phyloP scores from a whole-genome alignment of 176 grass and related monocot genomes.

The Carex littledalei region DNA sequence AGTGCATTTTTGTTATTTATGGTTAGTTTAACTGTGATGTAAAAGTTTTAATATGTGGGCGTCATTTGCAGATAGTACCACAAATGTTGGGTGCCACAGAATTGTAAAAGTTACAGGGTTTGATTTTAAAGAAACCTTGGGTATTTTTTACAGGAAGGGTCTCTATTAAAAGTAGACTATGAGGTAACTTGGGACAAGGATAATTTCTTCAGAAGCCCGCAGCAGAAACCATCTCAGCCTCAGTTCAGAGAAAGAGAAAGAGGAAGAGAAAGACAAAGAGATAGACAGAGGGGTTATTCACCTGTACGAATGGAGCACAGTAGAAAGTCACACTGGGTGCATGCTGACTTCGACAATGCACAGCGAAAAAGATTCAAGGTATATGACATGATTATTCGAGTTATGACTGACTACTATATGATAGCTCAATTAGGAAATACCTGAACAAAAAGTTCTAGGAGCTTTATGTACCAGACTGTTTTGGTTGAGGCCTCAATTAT shows the following conservation, averaged over 20 bases:
- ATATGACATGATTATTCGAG: neutral
- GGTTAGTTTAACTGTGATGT: neutral
- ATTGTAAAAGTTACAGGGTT: neutral
- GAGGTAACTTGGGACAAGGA: conserved; percentile 69
- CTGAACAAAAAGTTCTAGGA: neutral
- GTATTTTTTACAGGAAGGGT: conserved; percentile 63
- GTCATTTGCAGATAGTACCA: neutral
- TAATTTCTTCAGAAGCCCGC: conserved; percentile 58
- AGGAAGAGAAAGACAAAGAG: conserved; percentile 28
- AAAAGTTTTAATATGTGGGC: neutral
- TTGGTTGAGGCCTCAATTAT: no score
- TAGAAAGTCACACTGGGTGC: conserved; percentile 6
- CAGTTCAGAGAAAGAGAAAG: conserved; percentile 38
- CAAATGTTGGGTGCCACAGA: neutral
- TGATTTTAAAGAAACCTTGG: neutral
- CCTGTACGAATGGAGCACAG: conserved; percentile 13
- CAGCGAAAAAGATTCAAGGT: conserved; percentile 91
- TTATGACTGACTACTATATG: neutral
- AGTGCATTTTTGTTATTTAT: neutral
- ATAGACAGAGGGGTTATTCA: conserved; percentile 31
- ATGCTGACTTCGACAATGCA: conserved; percentile 37
- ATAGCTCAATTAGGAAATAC: neutral
- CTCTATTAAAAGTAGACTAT: conserved; percentile 87
- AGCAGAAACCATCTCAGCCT: conserved; percentile 23
- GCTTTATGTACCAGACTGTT: neutral